Percentiles rank a stretch among this genome's conserved stretches.
Conservation (phyloP, 2,329 filamentous ascomycete species). For the Raffaelea arxii region DNA sequence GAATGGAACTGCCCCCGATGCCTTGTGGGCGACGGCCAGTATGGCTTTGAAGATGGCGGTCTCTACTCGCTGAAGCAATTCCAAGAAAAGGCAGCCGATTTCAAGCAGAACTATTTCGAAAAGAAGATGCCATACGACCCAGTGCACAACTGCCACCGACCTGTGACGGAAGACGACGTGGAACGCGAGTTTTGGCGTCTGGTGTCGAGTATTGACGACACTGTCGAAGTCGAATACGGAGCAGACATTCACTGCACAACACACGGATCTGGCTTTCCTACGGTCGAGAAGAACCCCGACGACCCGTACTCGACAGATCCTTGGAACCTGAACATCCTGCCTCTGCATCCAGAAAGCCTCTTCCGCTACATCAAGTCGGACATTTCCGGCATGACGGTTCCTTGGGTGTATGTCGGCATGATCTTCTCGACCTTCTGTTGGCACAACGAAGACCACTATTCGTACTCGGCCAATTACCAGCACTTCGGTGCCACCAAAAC, state of each 20-base stretch:
- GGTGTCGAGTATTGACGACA: slow-evolving; percentile 87
- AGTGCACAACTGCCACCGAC: slow-evolving; percentile 66
- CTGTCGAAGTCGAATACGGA: slow-evolving; percentile 95
- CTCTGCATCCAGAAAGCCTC: slow-evolving; percentile 80
- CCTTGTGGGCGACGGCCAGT: slow-evolving; percentile 90
- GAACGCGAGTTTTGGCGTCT: slow-evolving; percentile 95
- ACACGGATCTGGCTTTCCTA: slow-evolving; percentile 93
- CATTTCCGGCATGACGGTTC: slow-evolving; percentile 97
- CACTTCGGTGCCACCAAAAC: slow-evolving; percentile 98
- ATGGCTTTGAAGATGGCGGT: slow-evolving; percentile 93
- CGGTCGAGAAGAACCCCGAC: slow-evolving; percentile 79
- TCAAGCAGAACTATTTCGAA: slow-evolving; percentile 90
- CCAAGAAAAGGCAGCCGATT: slow-evolving; percentile 89
- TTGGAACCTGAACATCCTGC: slow-evolving; percentile 93
- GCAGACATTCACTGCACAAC: slow-evolving; percentile 98
- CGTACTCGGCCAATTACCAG: slow-evolving; percentile 96
- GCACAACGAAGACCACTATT: slow-evolving; percentile 98
- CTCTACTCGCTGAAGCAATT: slow-evolving; percentile 93
- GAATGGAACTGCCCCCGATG: slow-evolving; percentile 97
- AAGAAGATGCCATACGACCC: slow-evolving; percentile 84
- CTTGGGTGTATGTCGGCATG: slow-evolving; percentile 99
- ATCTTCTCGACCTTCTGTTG: slow-evolving; percentile 99
- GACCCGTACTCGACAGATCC: slow-evolving; percentile 82
- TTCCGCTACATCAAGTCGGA: slow-evolving; percentile 98
- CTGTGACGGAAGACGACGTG: slow-evolving; percentile 88